Conservation (phyloP, 164 flowering plant species). For the Stephania cephalantha region DNA sequence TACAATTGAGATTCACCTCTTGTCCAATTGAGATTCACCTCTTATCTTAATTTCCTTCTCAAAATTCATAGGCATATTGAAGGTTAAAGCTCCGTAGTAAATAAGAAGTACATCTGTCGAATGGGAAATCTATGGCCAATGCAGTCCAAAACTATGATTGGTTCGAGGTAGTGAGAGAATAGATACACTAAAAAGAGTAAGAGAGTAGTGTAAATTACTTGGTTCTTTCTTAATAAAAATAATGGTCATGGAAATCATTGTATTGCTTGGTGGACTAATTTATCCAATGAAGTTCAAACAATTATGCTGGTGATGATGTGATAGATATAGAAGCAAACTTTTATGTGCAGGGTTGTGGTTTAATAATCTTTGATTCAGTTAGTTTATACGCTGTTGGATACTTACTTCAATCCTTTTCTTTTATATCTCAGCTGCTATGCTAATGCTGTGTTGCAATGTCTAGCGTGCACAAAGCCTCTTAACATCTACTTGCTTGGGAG, state of each 20-base stretch:
- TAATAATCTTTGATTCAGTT: background rate
- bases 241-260: background rate
- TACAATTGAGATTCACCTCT: background rate
- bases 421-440: slow-evolving; percentile 79
- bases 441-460: slow-evolving; percentile 84
- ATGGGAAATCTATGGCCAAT: too few species aligned
- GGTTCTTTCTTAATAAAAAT: background rate
- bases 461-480: slow-evolving; percentile 81
- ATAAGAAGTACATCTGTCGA: background rate
- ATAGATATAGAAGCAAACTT: background rate
- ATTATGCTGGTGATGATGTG: background rate
- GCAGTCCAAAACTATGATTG: too few species aligned
- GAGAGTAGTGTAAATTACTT: too few species aligned
- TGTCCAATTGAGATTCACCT: background rate
- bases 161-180: too few species aligned
- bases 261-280: background rate
- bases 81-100: background rate
- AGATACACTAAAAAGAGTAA: too few species aligned
- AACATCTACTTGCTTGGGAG: slow-evolving; percentile 51
- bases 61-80: background rate
- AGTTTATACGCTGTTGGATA: background rate
- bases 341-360: background rate
- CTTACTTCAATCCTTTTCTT: slow-evolving; percentile 2
- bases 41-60: background rate
- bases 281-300: background rate